phyloP scores from a whole-genome alignment of 768 basidiomycete genomes.

The Cubamyces sp. region DNA sequence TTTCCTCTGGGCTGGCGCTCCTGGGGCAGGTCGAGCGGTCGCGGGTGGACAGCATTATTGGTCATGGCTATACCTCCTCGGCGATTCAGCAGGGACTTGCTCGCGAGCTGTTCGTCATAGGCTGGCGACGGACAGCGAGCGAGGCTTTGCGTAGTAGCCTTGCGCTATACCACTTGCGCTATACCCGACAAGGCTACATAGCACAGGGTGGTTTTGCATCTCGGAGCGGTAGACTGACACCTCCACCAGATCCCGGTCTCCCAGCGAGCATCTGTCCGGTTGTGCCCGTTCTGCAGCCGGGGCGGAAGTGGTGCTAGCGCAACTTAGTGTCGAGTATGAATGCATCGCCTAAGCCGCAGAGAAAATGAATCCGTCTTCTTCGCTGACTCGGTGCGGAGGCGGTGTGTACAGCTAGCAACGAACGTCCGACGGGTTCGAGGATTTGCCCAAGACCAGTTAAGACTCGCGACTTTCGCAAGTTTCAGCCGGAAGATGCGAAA shows the following conservation, averaged over 20 bases:
- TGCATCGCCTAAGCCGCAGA: too few species aligned
- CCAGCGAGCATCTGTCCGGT: conserved; percentile 14
- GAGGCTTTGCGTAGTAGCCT: background rate
- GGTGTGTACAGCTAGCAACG: background rate
- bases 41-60: conserved; percentile 16
- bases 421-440: background rate
- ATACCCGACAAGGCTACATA: conserved; percentile 17
- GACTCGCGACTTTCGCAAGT: background rate
- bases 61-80: conserved; percentile 19
- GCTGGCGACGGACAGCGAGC: background rate
- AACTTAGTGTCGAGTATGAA: background rate
- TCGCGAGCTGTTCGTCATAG: background rate
- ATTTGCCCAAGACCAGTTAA: background rate
- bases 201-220: background rate
- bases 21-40: conserved; percentile 4
- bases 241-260: conserved; percentile 20
- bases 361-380: background rate
- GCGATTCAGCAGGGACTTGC: conserved; percentile 1
- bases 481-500: background rate
- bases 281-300: background rate
- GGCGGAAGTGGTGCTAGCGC: background rate
- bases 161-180: conserved; percentile 5
- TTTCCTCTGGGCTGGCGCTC: conserved; percentile 5
- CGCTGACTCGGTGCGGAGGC: background rate
- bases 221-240: conserved; percentile 4